Base-by-base conservation (phyloP, 1,284 basidiomycete species). In the Apiotrichum veenhuisii region DNA sequence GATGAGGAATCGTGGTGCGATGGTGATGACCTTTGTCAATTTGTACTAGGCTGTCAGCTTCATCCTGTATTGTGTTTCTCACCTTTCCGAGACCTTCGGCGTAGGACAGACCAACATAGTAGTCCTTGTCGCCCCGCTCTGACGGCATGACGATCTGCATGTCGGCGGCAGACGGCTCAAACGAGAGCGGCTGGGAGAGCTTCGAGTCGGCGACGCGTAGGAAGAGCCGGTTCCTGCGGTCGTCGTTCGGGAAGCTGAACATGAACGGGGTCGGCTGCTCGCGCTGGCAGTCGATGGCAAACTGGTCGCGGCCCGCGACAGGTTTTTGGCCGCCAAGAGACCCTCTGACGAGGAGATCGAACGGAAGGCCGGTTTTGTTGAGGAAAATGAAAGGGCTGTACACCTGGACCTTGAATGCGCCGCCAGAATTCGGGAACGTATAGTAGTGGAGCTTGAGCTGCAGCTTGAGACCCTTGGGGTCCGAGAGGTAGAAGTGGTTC, bases 381-480 rank as follows among this genome's bases (percentile, higher is more conserved):
- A 97, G 78, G 50, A 98, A 79, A 51, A 98, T 81, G 73, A 89
- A 98, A 3, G 96, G 94, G 64, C 86, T 87, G 73, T 93, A 98
- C 52, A 99, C 87, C 75, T 98, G 95, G 1, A 98, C 91, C 76
- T 91, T 95, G 83, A 97, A 96, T 1, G 95, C 93, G n/a, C 96
- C 94, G 3, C 95, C 96, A 14, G 93, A 90, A 58, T 97, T 85
- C 3, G 90, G 86, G 75, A 91, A 91, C 42, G 87, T 87, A 50
- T 89, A 80, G 73, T 97, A 98, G 73, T 96, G 91, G 34, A 98
- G 77, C 61, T 82, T 85, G 52, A 98, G 79, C 64, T 89, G 84
- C 47, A 98, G 79, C 76, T 90, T 94, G 41, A 88, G 82, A 49
- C 87, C 88, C 47, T 82, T 81, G 38, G 82, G 77, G 75, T 98